Evolutionary conservation across 768 basidiomycete species (phyloP), one percentile per base, ranked within the genome.

Genomic region (Tulasnella sp.): DNA sequence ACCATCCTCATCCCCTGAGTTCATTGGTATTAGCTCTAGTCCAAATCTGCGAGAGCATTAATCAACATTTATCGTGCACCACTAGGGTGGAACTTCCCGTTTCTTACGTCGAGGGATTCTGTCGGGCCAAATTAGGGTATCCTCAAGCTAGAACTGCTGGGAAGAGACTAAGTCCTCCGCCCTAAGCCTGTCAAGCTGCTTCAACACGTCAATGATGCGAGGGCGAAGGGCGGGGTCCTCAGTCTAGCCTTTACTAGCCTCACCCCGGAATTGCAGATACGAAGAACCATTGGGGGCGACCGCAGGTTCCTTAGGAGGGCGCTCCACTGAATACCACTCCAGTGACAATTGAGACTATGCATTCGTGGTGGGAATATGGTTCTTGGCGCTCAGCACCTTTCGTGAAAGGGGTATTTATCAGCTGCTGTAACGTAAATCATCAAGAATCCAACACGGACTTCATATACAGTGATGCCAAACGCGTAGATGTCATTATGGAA

Each of bases 401-500:
- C 34, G 16, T 2, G 18, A 28, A 20, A 12, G 18, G 18, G 1
- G 50, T 46, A 46, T 5, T n/a, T n/a, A 46, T 54, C 22, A 54
- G 50, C 18, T 0, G 22, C 34, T 34, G 2, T 3, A 20, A 42
- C 24, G 18, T 18, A 72, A 12, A 34, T 1, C 8, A 46, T 37
- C 7, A 24, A 28, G 24, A 37, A 20, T 37, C 7, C 2, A 6
- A 24, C 34, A 42, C 72, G 41, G 18, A 72, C 72, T 28, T 72
- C 72, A 42, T 72, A 72, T 34, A 72, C 24, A 37, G 72, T 72
- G 72, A 72, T n/a, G n/a, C n/a, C 44, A 46, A 46, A 46, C 14
- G 44, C 44, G 44, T 46, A 46, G 44, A 46, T 14, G 14, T 46
- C 44, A 46, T 14, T 46, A 7, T 46, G 44, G 44, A 46, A 46